Conservation (phyloP, 257 asterid species). For the Solanum neorickii region DNA sequence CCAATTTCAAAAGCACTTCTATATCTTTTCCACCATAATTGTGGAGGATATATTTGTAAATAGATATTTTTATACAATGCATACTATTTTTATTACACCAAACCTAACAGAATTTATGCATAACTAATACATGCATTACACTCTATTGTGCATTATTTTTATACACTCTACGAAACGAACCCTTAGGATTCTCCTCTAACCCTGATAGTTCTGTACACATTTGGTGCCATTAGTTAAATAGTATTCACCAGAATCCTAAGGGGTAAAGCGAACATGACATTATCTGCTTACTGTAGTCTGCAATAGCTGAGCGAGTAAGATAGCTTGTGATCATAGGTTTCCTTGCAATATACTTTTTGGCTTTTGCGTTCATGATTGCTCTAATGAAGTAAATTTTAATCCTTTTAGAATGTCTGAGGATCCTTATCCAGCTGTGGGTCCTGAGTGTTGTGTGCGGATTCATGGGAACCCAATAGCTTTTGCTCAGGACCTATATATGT, state of each 20-base stretch:
- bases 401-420: background rate
- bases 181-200: background rate
- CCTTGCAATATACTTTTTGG: background rate
- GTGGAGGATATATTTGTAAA: background rate
- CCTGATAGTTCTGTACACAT: background rate
- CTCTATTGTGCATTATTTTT: background rate
- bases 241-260: background rate
- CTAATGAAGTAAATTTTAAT: background rate
- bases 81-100: background rate
- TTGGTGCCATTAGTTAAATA: background rate
- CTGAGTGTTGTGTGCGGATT: background rate
- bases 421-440: background rate
- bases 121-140: background rate
- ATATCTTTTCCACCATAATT: background rate
- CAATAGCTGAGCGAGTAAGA: background rate
- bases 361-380: background rate
- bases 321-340: background rate
- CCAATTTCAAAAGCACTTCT: background rate
- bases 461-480: background rate
- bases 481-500: background rate
- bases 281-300: background rate
- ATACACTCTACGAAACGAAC: background rate
- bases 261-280: background rate
- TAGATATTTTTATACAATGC: background rate
- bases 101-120: background rate